Conservation (phyloP, 306 rosid genomes). For the Psophocarpus tetragonolobus region DNA sequence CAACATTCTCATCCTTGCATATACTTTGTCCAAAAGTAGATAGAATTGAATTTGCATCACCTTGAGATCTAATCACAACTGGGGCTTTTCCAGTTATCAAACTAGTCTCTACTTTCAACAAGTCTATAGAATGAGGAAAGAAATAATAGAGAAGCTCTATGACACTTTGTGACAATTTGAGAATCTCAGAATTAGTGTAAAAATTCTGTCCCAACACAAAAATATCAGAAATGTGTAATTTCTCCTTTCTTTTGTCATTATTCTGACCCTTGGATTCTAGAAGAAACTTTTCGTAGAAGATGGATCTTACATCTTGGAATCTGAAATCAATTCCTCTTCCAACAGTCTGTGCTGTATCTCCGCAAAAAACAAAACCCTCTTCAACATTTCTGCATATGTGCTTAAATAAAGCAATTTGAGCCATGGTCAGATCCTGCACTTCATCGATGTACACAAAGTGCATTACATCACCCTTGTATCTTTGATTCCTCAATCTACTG, state of each 20-base stretch:
- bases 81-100: conserved; percentile 59
- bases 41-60: conserved; percentile 46
- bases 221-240: conserved; percentile 51
- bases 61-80: conserved; percentile 36
- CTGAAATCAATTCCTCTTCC: conserved; percentile 77
- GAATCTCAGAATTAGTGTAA: conserved; percentile 55
- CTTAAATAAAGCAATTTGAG: conserved; percentile 64
- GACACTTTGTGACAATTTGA: conserved; percentile 60
- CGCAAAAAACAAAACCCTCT: conserved; percentile 81
- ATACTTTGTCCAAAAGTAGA: conserved; percentile 37
- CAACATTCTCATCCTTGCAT: conserved; percentile 36
- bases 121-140: conserved; percentile 61
- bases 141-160: conserved; percentile 60
- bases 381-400: conserved; percentile 63
- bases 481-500: conserved; percentile 37
- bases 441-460: conserved; percentile 71
- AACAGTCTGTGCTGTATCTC: conserved; percentile 76
- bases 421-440: conserved; percentile 73
- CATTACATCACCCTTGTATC: conserved; percentile 52
- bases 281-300: conserved; percentile 60
- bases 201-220: conserved; percentile 61
- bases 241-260: conserved; percentile 36
- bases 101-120: conserved; percentile 61
- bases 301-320: conserved; percentile 61
- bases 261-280: conserved; percentile 23